phyloP scores from a whole-genome alignment of 495 filamentous ascomycete species.

The Parachaetomium inaequale region DNA sequence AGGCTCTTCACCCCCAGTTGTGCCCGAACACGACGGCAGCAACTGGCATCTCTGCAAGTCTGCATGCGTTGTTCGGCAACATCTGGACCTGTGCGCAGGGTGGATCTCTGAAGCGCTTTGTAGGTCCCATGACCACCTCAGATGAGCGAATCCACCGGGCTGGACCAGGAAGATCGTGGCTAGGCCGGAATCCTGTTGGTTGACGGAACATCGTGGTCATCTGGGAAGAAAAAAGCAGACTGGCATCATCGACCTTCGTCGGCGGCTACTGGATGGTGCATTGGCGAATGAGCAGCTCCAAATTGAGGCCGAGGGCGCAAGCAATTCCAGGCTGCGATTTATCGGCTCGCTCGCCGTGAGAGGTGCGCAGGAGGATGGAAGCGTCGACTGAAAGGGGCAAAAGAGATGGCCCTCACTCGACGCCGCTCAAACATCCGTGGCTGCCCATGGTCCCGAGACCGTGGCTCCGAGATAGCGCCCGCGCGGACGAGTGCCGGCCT shows the following conservation, averaged over 20 bases:
- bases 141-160: constrained; percentile 24
- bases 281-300: constrained; percentile 6
- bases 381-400: neutral
- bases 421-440: neutral
- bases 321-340: neutral
- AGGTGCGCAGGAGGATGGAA: neutral
- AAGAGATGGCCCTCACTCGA: neutral
- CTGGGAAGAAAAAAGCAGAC: constrained; percentile 17
- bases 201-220: constrained; percentile 17
- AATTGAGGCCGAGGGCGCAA: neutral
- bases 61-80: neutral
- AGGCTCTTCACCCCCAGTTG: constrained; percentile 12
- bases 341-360: neutral
- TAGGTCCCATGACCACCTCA: constrained; percentile 32
- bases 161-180: constrained; percentile 26
- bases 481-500: neutral
- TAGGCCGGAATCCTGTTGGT: constrained; percentile 14
- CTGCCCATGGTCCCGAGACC: neutral
- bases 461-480: neutral
- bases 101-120: constrained; percentile 24
- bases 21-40: constrained; percentile 17
- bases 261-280: neutral
- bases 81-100: constrained; percentile 17
- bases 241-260: neutral
- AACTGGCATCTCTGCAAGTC: neutral